Base-by-base conservation (phyloP, 345 rosid species). In the Odontarrhena argentea region DNA sequence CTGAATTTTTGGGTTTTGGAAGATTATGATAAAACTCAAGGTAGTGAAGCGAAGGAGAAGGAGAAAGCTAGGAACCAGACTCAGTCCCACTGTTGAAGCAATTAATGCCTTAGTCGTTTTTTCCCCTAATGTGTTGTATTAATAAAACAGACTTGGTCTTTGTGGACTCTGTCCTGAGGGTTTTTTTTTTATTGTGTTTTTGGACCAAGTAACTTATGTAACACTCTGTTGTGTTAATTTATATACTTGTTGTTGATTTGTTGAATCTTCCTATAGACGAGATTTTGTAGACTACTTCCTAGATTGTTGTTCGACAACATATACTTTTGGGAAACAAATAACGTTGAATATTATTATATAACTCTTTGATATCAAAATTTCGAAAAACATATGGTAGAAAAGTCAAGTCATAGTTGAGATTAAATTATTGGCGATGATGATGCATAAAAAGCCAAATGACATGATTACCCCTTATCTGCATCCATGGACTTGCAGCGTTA, bases 21-120 rank as follows among this genome's bases (percentile, higher is more conserved):
- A 90, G 95, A 65, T 44, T 85, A 85, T 26, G 96, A 88, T 80
- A 84, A 66, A 80, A 80, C 67, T 11, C 96, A 91, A 45, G 94
- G 96, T 26, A 85, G 88, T 63, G 88, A 88, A 67, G 84, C 85
- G 38, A 81, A 78, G 67, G 92, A 91, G 79, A 85, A 85, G 79
- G 93, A 91, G 76, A 86, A 75, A 24, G 72, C 67, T 3, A 73
- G 97, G 34, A 74, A 84, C 66, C 96, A 88, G 70, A 71, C 70
- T 15, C 30, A 65, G 51, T 26, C 67, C 8, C 12, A 11, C 28
- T 12, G 53, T 1, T 55, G 32, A 66, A 55, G 25, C 14, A 13
- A 10, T 18, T 18, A 42, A 60, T 51, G 26, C 42, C 2, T 10
- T 55, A 44, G 8, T n/a, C 35, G 13, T 9, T 24, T 32, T 9